Conservation (phyloP, 2,329 filamentous ascomycete genomes). For the Cladophialophora bantiana region DNA sequence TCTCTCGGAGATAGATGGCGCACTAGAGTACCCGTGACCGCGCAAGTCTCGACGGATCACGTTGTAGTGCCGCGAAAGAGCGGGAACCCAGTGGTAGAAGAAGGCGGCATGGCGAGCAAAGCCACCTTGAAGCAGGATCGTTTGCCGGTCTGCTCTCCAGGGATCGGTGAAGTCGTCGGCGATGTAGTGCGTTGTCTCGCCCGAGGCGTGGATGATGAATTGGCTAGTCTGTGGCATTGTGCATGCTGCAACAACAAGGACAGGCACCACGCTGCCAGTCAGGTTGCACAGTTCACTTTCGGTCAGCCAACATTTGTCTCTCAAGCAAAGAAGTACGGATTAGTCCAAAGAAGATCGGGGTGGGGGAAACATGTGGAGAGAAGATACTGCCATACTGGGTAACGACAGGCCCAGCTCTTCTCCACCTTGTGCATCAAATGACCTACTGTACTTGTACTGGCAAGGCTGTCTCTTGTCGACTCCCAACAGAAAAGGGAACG, state of each 20-base stretch:
- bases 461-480: too few relatives aligned
- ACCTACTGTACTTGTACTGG: neutral
- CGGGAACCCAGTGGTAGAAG: constrained; percentile 30
- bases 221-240: constrained; percentile 12
- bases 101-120: constrained; percentile 30
- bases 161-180: constrained; percentile 27
- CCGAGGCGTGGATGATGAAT: constrained; percentile 24
- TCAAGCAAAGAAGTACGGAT: neutral
- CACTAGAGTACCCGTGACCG: constrained; percentile 28
- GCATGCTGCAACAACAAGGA: neutral
- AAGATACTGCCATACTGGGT: neutral
- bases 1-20: constrained; percentile 16
- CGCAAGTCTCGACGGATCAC: constrained; percentile 31
- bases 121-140: constrained; percentile 27
- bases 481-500: too few relatives aligned
- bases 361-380: constrained; percentile 2
- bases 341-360: neutral
- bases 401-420: neutral
- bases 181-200: constrained; percentile 25
- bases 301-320: neutral
- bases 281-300: neutral
- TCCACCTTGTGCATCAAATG: neutral
- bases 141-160: constrained; percentile 19
- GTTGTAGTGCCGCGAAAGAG: constrained; percentile 19
- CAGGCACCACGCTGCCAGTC: neutral